Evolutionary conservation across 2,329 filamentous ascomycete species (phyloP).

Genomic region (Ceratocystis colombiana): DNA sequence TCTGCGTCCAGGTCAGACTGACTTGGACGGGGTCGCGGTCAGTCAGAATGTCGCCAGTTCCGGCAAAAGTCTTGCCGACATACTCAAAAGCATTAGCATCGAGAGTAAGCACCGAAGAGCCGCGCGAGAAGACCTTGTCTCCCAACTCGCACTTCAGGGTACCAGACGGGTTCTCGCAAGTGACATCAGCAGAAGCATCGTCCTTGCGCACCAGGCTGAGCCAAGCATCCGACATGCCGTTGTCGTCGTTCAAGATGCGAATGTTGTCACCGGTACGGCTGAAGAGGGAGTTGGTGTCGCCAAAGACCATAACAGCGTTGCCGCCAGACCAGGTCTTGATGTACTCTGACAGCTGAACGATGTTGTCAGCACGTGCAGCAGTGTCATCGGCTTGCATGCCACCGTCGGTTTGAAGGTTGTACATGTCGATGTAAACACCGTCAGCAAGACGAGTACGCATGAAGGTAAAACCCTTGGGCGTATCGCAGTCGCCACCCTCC

Average conservation of each 20-base stretch:
- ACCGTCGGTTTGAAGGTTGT: conserved; percentile 59
- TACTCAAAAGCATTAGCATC: conserved; percentile 45
- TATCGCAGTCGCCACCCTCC: conserved; percentile 51
- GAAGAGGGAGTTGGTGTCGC: conserved; percentile 58
- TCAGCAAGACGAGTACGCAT: conserved; percentile 46
- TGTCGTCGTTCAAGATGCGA: conserved; percentile 40
- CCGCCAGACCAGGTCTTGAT: conserved; percentile 47
- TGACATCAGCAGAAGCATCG: conserved; percentile 30
- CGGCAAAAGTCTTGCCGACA: conserved; percentile 46
- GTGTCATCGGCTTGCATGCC: conserved; percentile 45
- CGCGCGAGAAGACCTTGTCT: conserved; percentile 56
- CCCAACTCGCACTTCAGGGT: conserved; percentile 52
- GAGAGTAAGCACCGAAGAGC: conserved; percentile 39
- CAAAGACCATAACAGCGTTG: conserved; percentile 53
- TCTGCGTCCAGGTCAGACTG: conserved; percentile 40
- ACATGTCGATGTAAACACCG: conserved; percentile 48
- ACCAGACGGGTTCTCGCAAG: conserved; percentile 50
- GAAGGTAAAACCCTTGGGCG: conserved; percentile 59
- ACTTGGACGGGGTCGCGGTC: conserved; percentile 56
- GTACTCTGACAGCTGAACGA: conserved; percentile 49
- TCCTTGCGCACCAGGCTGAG: conserved; percentile 44
- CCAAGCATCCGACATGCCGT: conserved; percentile 50
- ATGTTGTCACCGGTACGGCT: conserved; percentile 49
- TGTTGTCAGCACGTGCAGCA: conserved; percentile 46
- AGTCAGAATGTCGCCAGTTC: conserved; percentile 46